Evolutionary conservation across 1,284 basidiomycete genomes (phyloP).

Genomic region (Pseudozyma sp.): DNA sequence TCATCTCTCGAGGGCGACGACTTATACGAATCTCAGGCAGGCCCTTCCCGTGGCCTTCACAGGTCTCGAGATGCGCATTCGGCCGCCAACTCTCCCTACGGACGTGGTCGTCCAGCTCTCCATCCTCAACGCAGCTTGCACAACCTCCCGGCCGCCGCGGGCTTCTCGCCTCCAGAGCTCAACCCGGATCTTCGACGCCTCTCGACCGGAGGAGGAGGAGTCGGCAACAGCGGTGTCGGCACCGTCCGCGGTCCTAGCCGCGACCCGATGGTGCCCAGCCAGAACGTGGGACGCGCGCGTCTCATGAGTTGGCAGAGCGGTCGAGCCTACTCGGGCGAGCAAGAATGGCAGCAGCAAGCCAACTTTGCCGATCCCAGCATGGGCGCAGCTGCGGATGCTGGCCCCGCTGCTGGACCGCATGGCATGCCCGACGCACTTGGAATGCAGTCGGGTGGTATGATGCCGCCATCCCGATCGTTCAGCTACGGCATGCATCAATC

Average conservation of each 20-base stretch:
- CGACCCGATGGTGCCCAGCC: constrained; percentile 42
- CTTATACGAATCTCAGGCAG: constrained; percentile 42
- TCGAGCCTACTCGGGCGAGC: constrained; percentile 15
- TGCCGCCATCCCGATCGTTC: constrained; percentile 38
- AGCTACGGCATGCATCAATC: constrained; percentile 29
- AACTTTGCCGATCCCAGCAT: constrained; percentile 18
- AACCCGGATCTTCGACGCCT: constrained; percentile 34
- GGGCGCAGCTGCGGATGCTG: constrained; percentile 5
- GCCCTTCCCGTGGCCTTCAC: constrained; percentile 36
- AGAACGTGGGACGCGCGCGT: constrained; percentile 40
- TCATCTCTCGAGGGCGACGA: constrained; percentile 23
- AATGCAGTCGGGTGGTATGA: constrained; percentile 33
- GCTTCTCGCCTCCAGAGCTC: constrained; percentile 31
- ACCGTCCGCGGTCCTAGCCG: constrained; percentile 20
- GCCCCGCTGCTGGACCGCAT: constrained; percentile 9
- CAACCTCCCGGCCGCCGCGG: constrained; percentile 15
- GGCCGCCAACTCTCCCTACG: constrained; percentile 30
- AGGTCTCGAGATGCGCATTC: constrained; percentile 28
- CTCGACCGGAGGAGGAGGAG: constrained; percentile 17
- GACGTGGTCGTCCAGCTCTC: constrained; percentile 17
- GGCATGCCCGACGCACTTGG: constrained; percentile 12
- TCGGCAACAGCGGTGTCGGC: constrained; percentile 1
- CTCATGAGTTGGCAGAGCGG: constrained; percentile 50
- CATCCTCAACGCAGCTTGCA: constrained; percentile 24
- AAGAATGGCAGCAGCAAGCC: constrained; percentile 35